These are phyloP conservation scores for Acer campestre DNA, from an alignment of 345 rosid genomes.

Conservation along the genomic window DNA sequence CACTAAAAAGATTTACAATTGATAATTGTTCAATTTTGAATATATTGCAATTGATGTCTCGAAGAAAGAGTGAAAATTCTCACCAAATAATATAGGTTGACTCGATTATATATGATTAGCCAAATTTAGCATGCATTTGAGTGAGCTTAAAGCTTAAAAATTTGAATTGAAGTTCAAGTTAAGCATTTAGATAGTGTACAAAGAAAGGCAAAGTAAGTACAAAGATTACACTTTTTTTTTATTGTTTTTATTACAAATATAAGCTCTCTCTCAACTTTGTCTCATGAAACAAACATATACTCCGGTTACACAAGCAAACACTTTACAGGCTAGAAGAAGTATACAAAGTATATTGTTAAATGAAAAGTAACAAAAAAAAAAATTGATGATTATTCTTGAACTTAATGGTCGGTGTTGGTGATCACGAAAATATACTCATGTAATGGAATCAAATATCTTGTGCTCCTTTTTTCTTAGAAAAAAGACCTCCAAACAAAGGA, in stretches of 20 bases:
- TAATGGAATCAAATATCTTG: constrained; percentile 17
- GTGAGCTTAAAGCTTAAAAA: neutral
- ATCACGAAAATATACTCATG: neutral
- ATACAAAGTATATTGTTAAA: neutral
- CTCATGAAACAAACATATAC: neutral
- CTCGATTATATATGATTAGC: neutral
- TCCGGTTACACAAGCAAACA: constrained; percentile 5
- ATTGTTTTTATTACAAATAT: constrained; percentile 9
- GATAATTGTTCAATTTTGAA: neutral
- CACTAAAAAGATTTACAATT: no score
- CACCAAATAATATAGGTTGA: neutral
- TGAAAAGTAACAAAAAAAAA: neutral
- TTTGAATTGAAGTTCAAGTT: constrained; percentile 4
- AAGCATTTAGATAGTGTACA: constrained; percentile 8
- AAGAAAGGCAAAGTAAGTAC: constrained; percentile 6
- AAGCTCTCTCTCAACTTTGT: neutral
- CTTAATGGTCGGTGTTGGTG: neutral
- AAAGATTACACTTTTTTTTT: neutral
- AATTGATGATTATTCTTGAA: neutral
- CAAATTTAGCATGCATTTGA: neutral
- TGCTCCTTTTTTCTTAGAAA: constrained; percentile 58
- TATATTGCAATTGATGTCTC: no score
- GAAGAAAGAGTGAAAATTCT: neutral
- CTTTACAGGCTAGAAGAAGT: constrained; percentile 1
- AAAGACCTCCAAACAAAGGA: constrained; percentile 65